These are phyloP conservation scores for Fusarium sp. DNA, from an alignment of 2,329 filamentous ascomycete species.

Conservation along the genomic window DNA sequence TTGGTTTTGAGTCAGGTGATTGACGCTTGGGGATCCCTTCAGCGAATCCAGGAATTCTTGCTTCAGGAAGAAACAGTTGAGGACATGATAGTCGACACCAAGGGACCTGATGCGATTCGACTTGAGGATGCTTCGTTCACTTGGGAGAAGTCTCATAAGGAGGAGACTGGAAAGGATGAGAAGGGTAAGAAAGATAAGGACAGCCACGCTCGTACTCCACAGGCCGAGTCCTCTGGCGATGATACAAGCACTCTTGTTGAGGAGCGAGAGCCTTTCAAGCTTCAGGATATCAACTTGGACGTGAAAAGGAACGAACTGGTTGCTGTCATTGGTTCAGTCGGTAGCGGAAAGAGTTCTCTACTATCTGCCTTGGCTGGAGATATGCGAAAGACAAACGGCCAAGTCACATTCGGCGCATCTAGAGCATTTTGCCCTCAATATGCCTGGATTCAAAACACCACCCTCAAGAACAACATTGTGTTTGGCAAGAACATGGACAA, in stretches of 20 bases:
- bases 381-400: constrained; percentile 85
- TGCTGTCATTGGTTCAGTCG: constrained; percentile 89
- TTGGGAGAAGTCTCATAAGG: constrained; percentile 79
- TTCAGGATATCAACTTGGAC: constrained; percentile 74
- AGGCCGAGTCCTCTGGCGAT: constrained; percentile 54
- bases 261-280: constrained; percentile 75
- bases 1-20: constrained; percentile 89
- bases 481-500: constrained; percentile 85
- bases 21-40: constrained; percentile 87
- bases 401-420: constrained; percentile 80
- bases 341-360: constrained; percentile 90
- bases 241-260: constrained; percentile 69
- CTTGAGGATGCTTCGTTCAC: constrained; percentile 82
- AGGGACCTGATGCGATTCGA: constrained; percentile 76
- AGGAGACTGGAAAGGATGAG: constrained; percentile 59
- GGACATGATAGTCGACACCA: constrained; percentile 67
- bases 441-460: constrained; percentile 96
- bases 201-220: constrained; percentile 40
- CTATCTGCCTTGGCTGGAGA: constrained; percentile 91
- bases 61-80: constrained; percentile 87
- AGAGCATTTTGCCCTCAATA: constrained; percentile 96
- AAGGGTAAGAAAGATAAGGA: constrained; percentile 60
- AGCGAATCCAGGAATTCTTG: constrained; percentile 89
- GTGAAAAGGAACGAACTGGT: constrained; percentile 81
- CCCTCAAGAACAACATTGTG: constrained; percentile 87